A percentile compares a stretch with the other conserved stretches of the same genome.
Conservation (phyloP, 73 alveolate genomes). For the Uronychia setigera region DNA sequence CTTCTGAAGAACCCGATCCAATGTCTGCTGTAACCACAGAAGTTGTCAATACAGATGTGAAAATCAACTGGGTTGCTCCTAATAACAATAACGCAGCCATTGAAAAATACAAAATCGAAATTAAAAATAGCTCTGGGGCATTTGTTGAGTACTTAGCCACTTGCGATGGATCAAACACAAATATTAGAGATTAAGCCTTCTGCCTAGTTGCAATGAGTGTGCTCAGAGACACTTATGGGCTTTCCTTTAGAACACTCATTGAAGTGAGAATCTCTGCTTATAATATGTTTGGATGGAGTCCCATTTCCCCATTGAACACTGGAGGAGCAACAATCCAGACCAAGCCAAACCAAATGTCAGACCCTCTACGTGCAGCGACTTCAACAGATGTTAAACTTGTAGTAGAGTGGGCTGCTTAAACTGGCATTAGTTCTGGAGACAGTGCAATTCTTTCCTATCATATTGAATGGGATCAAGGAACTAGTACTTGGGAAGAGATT, state of each 20-base stretch:
- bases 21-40: constrained; percentile 16
- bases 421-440: constrained; percentile 35
- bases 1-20: constrained; percentile 14
- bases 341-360: constrained; percentile 33
- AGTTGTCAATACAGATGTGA: constrained; percentile 5
- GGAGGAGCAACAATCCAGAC: constrained; percentile 22
- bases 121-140: background rate
- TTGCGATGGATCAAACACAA: constrained; percentile 28
- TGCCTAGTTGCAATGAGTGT: constrained; percentile 47
- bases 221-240: constrained; percentile 14
- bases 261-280: constrained; percentile 26
- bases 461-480: constrained; percentile 54
- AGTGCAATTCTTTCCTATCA: constrained; percentile 34
- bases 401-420: constrained; percentile 20
- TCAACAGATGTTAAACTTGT: background rate
- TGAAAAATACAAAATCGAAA: constrained; percentile 18
- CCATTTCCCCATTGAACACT: constrained; percentile 7
- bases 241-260: background rate
- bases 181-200: constrained; percentile 4
- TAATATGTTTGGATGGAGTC: constrained; percentile 1
- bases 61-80: constrained; percentile 54
- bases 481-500: constrained; percentile 1
- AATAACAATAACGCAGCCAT: constrained; percentile 40
- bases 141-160: constrained; percentile 4
- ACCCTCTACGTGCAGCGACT: constrained; percentile 47